These are phyloP conservation scores for Hypoxylon perforatum DNA, from an alignment of 495 filamentous ascomycete genomes.

Conservation along the genomic window DNA sequence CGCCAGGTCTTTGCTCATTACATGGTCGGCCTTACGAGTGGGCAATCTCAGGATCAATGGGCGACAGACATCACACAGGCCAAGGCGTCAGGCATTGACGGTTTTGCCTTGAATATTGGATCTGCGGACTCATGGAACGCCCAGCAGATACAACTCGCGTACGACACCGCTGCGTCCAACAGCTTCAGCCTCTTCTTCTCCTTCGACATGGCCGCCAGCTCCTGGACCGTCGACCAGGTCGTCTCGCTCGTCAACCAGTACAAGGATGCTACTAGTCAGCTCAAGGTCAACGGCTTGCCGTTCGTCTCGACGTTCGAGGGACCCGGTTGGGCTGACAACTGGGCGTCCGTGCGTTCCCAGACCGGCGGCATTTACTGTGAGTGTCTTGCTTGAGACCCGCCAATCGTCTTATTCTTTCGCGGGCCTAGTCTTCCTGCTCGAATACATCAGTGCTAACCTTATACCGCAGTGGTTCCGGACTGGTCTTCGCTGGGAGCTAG, in stretches of 20 bases:
- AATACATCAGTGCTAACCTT: conserved; percentile 4
- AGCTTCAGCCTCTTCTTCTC: conserved; percentile 75
- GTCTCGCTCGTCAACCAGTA: conserved; percentile 67
- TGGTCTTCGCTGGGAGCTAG: conserved; percentile 70
- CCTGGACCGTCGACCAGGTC: conserved; percentile 67
- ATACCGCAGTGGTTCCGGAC: conserved; percentile 62
- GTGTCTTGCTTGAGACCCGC: conserved; percentile 1
- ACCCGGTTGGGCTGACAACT: conserved; percentile 64
- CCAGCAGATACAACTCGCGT: conserved; percentile 63
- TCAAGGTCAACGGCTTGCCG: conserved; percentile 64
- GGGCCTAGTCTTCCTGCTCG: not conserved
- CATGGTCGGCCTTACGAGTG: conserved; percentile 60
- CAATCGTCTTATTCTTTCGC: not conserved
- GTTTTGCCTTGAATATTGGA: conserved; percentile 77
- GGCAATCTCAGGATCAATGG: conserved; percentile 63
- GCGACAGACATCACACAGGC: conserved; percentile 68
- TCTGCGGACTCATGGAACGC: conserved; percentile 62
- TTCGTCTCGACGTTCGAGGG: conserved; percentile 83
- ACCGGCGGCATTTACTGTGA: conserved; percentile 61
- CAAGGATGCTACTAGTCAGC: conserved; percentile 62
- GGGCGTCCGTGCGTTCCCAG: conserved; percentile 64
- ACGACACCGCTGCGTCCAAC: conserved; percentile 63
- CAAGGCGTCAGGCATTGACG: conserved; percentile 73
- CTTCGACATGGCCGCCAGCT: conserved; percentile 69
- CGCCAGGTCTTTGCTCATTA: conserved; percentile 61